Evolutionary conservation across 192 early-diverging fungal genomes (phyloP), one percentile per base, ranked within the genome.

Genomic region (Diversispora eburnea): DNA sequence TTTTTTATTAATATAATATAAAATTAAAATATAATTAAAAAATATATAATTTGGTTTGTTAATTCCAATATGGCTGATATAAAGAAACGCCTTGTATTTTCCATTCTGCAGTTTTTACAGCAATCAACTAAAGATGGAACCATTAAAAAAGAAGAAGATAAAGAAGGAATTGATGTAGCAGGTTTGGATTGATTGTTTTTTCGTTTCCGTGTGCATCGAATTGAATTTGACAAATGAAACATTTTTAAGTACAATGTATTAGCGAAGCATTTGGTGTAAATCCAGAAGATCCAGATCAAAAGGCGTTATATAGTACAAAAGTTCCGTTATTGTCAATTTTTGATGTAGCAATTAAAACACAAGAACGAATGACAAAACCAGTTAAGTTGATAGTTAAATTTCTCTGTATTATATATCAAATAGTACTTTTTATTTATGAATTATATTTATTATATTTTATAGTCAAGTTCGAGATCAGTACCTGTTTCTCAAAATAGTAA

Each of bases 201-300:
- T 19, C 13, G 43, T n/a, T 3, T n/a, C 15, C 51, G 51, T 61
- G 13, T 25, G 7, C n/a, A 12, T 74, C 25, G 25, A 33, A 33
- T 1, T 33, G 25, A 33, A 33, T 33, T 33, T 33, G 2, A 33
- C 25, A 49, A 74, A 39, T 57, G 43, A 33, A 8, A 17, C n/a
- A 55, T 25, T 79, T 88, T 90, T 94, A 42, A 76, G 92, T 95
- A 79, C 93, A 96, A 77, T 96, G 95, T 85, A 95, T 99, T 59
- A 86, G 90, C 59, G 96, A 98, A 71, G 92, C 95, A 20, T 99
- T 99, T 83, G 93, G 88, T 39, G 88, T 99, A 56, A 89, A 96
- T 73, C 55, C 85, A 45, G 81, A 83, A 43, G 93, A 98, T 78
- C 80, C 82, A 17, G 82, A 77, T 6, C 89, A 93, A 71, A 77